These are phyloP conservation scores for Austroboletus sp. DNA, from an alignment of 1,284 basidiomycete species.

Conservation along the genomic window DNA sequence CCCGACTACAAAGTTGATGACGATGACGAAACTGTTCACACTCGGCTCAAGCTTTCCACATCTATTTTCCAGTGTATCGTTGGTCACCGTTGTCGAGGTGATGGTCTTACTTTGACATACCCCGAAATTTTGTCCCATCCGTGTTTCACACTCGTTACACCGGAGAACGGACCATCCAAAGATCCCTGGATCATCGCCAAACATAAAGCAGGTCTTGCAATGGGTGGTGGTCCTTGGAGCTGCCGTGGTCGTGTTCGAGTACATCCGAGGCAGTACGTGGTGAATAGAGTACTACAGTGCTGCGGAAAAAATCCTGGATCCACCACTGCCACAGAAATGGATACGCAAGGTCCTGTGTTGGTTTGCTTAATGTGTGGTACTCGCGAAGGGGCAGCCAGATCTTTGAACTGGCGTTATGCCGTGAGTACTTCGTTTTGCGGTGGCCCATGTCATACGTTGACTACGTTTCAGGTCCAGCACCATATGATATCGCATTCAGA, in stretches of 20 bases:
- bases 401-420: constrained; percentile 25
- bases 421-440: constrained; percentile 8
- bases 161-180: constrained; percentile 3
- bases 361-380: constrained; percentile 17
- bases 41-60: constrained; percentile 26
- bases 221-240: constrained; percentile 32
- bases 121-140: constrained; percentile 30
- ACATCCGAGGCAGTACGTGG: constrained; percentile 18
- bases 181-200: constrained; percentile 22
- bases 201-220: constrained; percentile 20
- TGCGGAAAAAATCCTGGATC: constrained; percentile 24
- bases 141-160: constrained; percentile 22
- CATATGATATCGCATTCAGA: constrained; percentile 14
- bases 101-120: constrained; percentile 17
- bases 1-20: constrained; percentile 18
- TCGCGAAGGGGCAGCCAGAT: constrained; percentile 4
- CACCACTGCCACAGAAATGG: constrained; percentile 28
- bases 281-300: constrained; percentile 16
- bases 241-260: constrained; percentile 22
- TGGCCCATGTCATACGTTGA: neutral
- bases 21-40: constrained; percentile 16
- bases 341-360: constrained; percentile 16
- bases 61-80: constrained; percentile 26
- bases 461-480: constrained; percentile 19
- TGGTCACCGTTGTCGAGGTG: constrained; percentile 15